Conservation (phyloP, 1,284 basidiomycete species). For the Heliocybe sulcata region DNA sequence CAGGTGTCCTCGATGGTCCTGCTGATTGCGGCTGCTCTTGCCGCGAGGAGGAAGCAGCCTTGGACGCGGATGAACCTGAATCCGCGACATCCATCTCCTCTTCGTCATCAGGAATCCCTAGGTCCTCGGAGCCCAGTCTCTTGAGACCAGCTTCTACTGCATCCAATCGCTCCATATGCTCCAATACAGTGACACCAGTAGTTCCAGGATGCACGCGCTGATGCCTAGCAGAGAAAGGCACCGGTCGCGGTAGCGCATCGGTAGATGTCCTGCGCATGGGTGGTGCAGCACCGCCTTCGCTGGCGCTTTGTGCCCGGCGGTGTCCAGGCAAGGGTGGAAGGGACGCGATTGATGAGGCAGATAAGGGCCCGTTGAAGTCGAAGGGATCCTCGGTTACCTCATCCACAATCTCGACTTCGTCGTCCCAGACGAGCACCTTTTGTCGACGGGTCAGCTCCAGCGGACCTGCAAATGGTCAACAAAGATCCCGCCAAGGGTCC, state of each 20-base stretch:
- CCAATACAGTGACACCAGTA: slow-evolving; percentile 73
- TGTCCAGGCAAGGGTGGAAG: slow-evolving; percentile 38
- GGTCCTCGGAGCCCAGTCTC: slow-evolving; percentile 53
- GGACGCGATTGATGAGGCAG: slow-evolving; percentile 43
- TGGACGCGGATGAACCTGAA: slow-evolving; percentile 24
- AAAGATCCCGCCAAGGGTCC: slow-evolving; percentile 7
- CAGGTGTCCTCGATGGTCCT: not conserved
- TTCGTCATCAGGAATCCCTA: slow-evolving; percentile 36
- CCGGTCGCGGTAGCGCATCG: slow-evolving; percentile 54
- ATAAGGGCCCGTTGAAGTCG: slow-evolving; percentile 23
- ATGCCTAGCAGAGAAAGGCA: slow-evolving; percentile 74
- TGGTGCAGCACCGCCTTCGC: slow-evolving; percentile 66
- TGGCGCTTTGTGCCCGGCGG: slow-evolving; percentile 51
- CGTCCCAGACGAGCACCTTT: slow-evolving; percentile 78
- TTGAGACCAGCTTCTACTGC: slow-evolving; percentile 74
- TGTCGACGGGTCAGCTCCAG: slow-evolving; percentile 76
- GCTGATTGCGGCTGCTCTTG: slow-evolving; percentile 5
- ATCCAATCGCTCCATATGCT: slow-evolving; percentile 75
- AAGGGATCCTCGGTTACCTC: slow-evolving; percentile 36
- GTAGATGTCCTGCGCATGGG: slow-evolving; percentile 55
- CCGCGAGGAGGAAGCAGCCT: slow-evolving; percentile 10
- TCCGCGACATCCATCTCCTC: slow-evolving; percentile 46
- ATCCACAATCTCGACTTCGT: slow-evolving; percentile 72
- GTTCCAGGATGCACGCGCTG: slow-evolving; percentile 74
- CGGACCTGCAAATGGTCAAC: slow-evolving; percentile 44